Conservation (phyloP, 2,329 filamentous ascomycete genomes). For the Lachnellula occidentalis region DNA sequence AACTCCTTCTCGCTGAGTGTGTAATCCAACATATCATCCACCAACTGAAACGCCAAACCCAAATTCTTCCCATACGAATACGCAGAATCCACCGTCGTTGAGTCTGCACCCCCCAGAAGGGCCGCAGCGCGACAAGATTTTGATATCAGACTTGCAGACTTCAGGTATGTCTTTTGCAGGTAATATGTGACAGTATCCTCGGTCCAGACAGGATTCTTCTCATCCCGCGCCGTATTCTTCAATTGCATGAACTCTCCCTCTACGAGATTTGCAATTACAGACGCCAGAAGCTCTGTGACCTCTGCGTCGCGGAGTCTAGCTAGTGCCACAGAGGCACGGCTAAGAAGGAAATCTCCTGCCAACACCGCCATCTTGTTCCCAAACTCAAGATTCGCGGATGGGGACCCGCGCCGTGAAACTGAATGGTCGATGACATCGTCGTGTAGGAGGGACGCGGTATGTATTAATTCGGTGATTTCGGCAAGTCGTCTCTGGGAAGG, state of each 20-base stretch:
- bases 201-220: slow-evolving; percentile 76
- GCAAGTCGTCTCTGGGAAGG: slow-evolving; percentile 90
- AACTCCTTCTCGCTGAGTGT: slow-evolving; percentile 79
- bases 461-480: slow-evolving; percentile 95
- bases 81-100: slow-evolving; percentile 79
- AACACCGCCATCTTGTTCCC: slow-evolving; percentile 99
- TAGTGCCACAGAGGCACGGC: slow-evolving; percentile 86
- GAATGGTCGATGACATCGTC: slow-evolving; percentile 98
- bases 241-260: slow-evolving; percentile 99
- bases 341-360: slow-evolving; percentile 93
- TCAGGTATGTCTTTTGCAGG: slow-evolving; percentile 96
- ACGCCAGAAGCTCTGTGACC: slow-evolving; percentile 89
- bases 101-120: slow-evolving; percentile 71
- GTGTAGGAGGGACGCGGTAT: slow-evolving; percentile 92
- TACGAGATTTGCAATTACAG: slow-evolving; percentile 94
- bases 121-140: slow-evolving; percentile 92
- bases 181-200: slow-evolving; percentile 91
- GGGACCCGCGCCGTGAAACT: slow-evolving; percentile 72
- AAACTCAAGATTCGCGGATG: slow-evolving; percentile 89
- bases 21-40: slow-evolving; percentile 97
- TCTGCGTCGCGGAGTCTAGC: slow-evolving; percentile 87
- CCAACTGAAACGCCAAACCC: slow-evolving; percentile 91
- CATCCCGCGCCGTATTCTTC: slow-evolving; percentile 89
- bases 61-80: slow-evolving; percentile 92
- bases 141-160: slow-evolving; percentile 91